These are phyloP conservation scores for Colletotrichum horii DNA, from an alignment of 2,329 filamentous ascomycete species.

Conservation along the genomic window DNA sequence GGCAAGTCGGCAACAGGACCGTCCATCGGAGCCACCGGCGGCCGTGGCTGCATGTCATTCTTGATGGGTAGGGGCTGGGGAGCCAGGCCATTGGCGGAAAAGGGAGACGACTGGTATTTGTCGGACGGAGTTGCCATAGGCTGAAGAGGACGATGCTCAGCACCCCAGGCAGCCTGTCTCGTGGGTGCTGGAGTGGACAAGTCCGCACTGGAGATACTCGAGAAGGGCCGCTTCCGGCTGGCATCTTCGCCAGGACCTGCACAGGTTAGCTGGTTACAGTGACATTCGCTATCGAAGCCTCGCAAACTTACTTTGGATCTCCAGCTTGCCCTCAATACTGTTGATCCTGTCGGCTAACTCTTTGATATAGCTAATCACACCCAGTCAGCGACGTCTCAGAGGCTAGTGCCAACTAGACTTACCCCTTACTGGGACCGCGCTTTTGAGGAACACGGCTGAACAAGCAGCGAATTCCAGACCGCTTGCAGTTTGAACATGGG, in stretches of 20 bases:
- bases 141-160: conserved; percentile 51
- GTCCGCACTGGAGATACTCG: conserved; percentile 42
- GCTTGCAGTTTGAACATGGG: conserved; percentile 81
- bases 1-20: conserved; percentile 37
- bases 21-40: conserved; percentile 38
- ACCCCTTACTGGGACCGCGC: conserved; percentile 88
- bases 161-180: conserved; percentile 51
- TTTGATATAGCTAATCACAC: conserved; percentile 77
- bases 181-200: conserved; percentile 35
- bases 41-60: conserved; percentile 39
- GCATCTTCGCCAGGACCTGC: conserved; percentile 21
- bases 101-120: conserved; percentile 31
- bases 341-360: conserved; percentile 86
- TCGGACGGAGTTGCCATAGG: conserved; percentile 41
- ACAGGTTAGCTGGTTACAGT: not conserved
- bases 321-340: conserved; percentile 80
- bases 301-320: conserved; percentile 42
- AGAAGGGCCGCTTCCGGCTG: conserved; percentile 38
- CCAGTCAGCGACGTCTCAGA: conserved; percentile 14
- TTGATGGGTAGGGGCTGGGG: conserved; percentile 49
- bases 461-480: conserved; percentile 77
- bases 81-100: conserved; percentile 47
- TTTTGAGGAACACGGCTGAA: conserved; percentile 91
- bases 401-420: conserved; percentile 29
- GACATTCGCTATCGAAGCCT: not conserved